A percentile compares a stretch with the other conserved stretches of the same genome.
phyloP scores from a whole-genome alignment of 495 filamentous ascomycete species.

The Penicillium soppii region DNA sequence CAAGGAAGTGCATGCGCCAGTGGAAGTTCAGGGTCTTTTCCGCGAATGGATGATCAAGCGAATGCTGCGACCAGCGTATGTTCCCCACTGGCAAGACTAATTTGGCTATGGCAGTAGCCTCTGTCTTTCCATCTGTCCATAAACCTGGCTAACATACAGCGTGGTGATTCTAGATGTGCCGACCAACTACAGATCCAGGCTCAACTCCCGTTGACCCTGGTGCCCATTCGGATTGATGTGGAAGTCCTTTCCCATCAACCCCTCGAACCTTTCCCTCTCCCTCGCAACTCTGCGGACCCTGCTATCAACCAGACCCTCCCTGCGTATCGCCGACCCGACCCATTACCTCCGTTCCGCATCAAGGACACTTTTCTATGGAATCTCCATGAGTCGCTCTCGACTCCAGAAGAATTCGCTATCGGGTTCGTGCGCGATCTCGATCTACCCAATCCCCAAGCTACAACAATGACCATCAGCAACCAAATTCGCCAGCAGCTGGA shows the following conservation, averaged over 20 bases:
- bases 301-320: conserved; percentile 63
- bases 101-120: background rate
- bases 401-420: conserved; percentile 90
- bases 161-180: conserved; percentile 33
- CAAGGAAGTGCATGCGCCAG: conserved; percentile 76
- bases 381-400: conserved; percentile 88
- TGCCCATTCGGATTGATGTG: conserved; percentile 95
- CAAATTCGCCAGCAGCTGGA: conserved; percentile 94
- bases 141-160: conserved; percentile 7
- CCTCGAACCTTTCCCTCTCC: conserved; percentile 66
- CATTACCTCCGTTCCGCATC: conserved; percentile 76
- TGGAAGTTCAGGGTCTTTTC: conserved; percentile 86
- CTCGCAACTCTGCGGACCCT: conserved; percentile 59
- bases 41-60: conserved; percentile 91
- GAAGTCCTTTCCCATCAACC: conserved; percentile 82
- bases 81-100: conserved; percentile 8
- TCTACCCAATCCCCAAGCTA: conserved; percentile 67
- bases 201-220: conserved; percentile 80
- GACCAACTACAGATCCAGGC: conserved; percentile 81
- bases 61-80: conserved; percentile 53
- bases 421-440: conserved; percentile 93
- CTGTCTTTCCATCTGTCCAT: background rate
- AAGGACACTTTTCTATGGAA: conserved; percentile 98
- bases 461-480: conserved; percentile 78
- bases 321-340: conserved; percentile 73